Conservation (phyloP, 2,329 filamentous ascomycete species). For the Alternaria gansuensis region DNA sequence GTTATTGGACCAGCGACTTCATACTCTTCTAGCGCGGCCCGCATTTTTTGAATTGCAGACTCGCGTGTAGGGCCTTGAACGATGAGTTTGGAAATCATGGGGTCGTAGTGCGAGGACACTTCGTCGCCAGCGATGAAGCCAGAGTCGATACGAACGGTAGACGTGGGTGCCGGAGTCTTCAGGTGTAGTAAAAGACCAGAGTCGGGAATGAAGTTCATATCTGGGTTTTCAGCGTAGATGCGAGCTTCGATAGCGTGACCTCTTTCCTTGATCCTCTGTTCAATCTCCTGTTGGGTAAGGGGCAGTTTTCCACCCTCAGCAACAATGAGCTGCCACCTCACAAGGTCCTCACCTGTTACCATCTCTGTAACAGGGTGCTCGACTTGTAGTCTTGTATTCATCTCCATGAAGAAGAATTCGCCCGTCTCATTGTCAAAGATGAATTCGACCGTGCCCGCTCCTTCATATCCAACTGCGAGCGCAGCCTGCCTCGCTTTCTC, state of each 20-base stretch:
- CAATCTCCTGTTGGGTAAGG: constrained; percentile 70
- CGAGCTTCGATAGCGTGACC: constrained; percentile 94
- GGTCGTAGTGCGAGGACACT: constrained; percentile 94
- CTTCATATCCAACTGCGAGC: constrained; percentile 70
- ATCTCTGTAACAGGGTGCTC: constrained; percentile 94
- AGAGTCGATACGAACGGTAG: constrained; percentile 88
- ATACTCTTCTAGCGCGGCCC: constrained; percentile 82
- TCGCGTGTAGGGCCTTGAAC: constrained; percentile 81
- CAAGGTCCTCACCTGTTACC: constrained; percentile 79
- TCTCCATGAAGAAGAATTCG: constrained; percentile 76
- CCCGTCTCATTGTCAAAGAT: constrained; percentile 74
- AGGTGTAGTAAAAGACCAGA: constrained; percentile 89
- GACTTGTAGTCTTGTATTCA: constrained; percentile 87
- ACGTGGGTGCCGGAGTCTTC: constrained; percentile 71
- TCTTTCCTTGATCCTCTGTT: constrained; percentile 73
- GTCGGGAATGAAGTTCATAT: constrained; percentile 90
- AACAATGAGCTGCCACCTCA: constrained; percentile 94
- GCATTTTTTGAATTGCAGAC: constrained; percentile 83
- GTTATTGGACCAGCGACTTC: constrained; percentile 93
- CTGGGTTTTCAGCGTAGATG: constrained; percentile 96
- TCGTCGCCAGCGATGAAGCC: constrained; percentile 92
- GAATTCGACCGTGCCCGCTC: constrained; percentile 73
- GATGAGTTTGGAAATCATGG: constrained; percentile 98
- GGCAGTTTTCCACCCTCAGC: constrained; percentile 75
- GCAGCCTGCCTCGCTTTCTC: constrained; percentile 70